Evolutionary conservation across 129 eudicot genomes (phyloP), one percentile per base, ranked within the genome.

Genomic region (Arctium lappa): DNA sequence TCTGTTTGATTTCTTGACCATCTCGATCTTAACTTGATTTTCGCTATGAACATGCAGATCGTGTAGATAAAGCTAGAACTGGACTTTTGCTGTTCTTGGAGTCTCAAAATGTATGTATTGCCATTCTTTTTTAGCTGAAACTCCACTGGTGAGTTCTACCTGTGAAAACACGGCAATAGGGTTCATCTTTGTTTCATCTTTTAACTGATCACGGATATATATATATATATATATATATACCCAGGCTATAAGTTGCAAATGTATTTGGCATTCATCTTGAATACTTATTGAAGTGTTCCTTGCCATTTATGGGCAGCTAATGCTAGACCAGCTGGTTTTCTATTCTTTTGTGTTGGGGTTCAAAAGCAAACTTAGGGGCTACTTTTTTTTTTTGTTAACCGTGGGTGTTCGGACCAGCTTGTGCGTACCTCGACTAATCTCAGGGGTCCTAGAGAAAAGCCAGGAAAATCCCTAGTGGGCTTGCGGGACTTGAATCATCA

Each of bases 241-340:
- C 36, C 38, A 84, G 79, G 78, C 62, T 39, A 53, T 62, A 72
- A n/a, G 33, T 73, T 30, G 30, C 74, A 62, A 71, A 22, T 77
- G 79, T 56, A 71, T 78, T 78, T 72, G 75, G 31, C 31, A 39
- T 71, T 72, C 69, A 63, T 33, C 32, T 22, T 46, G 53, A 73
- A 76, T 18, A 33, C 2, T 50, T 31, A n/a, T n/a, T 22, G 12
- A 65, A 65, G 70, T 22, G 70, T 22, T 36, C 18, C 60, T 73
- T 73, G 33, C 77, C 8, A 73, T 73, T 37, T 73, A 73, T 72
- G 30, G 30, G 76, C 76, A 72, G 10, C 30, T 34, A 36, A 72
- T 73, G 16, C 12, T 38, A 73, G 12, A 38, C 33, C 33, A 38
- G 53, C 77, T 73, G 32, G 31, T 72, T 72, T 38, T n/a, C 13